Percentiles rank a stretch among this genome's conserved stretches.
Evolutionary conservation across 2,329 filamentous ascomycete species (phyloP).

Genomic region (Sordariomycetes sp.): DNA sequence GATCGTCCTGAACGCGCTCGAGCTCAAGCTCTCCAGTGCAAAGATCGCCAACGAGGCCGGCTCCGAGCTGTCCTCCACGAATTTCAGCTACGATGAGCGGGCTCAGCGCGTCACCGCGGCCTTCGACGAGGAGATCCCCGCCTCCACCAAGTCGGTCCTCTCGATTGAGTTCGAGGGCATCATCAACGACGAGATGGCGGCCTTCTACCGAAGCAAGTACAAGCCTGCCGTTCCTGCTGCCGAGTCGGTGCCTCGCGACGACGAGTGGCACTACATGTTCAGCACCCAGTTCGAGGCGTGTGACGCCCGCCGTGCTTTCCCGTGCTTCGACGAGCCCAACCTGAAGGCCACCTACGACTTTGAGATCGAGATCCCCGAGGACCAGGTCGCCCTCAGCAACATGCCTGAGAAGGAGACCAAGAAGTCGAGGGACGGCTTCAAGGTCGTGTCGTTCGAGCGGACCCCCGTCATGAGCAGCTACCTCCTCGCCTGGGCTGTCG

Average conservation of each 20-base stretch:
- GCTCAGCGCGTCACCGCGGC: slow-evolving; percentile 72
- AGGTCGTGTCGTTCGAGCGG: slow-evolving; percentile 67
- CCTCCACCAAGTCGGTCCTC: slow-evolving; percentile 54
- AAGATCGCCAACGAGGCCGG: slow-evolving; percentile 43
- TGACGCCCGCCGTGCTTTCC: slow-evolving; percentile 89
- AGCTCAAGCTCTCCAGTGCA: slow-evolving; percentile 63
- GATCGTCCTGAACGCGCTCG: slow-evolving; percentile 75
- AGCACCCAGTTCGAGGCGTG: slow-evolving; percentile 97
- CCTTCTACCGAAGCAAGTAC: slow-evolving; percentile 92
- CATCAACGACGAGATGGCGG: slow-evolving; percentile 85
- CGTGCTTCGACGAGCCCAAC: slow-evolving; percentile 96
- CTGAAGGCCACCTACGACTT: slow-evolving; percentile 95
- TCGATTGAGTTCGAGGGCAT: slow-evolving; percentile 67
- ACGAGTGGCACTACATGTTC: slow-evolving; percentile 63
- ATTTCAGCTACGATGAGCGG: slow-evolving; percentile 71
- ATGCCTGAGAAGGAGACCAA: slow-evolving; percentile 76
- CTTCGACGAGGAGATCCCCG: slow-evolving; percentile 62
- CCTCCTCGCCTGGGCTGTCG: slow-evolving; percentile 85
- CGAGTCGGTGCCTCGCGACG: slow-evolving; percentile 66
- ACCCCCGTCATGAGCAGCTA: slow-evolving; percentile 90
- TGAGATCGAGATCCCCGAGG: slow-evolving; percentile 79
- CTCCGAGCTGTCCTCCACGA: slow-evolving; percentile 30
- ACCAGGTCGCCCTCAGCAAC: slow-evolving; percentile 84
- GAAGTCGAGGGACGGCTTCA: slow-evolving; percentile 51
- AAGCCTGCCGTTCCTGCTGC: slow-evolving; percentile 65